These are phyloP conservation scores for Backusella mclennaniae DNA, from an alignment of 192 early-diverging fungal species.

Conservation along the genomic window DNA sequence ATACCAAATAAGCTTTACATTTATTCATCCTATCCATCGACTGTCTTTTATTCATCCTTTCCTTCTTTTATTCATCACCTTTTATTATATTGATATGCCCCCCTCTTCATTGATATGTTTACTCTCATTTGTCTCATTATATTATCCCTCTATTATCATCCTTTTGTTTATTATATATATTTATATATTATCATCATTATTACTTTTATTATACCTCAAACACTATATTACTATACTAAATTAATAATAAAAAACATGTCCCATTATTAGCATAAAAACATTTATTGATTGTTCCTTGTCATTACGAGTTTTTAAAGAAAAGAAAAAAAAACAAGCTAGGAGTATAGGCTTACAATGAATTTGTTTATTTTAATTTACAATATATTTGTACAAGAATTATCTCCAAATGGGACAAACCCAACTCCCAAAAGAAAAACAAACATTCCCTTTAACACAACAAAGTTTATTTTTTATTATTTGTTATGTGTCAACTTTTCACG, in stretches of 20 bases:
- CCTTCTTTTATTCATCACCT: background rate
- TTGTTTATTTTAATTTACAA: background rate
- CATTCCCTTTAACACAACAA: background rate
- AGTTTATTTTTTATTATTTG: background rate
- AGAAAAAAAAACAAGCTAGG: background rate
- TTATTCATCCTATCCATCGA: background rate
- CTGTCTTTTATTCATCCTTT: background rate
- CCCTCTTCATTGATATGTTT: background rate
- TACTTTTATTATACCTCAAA: background rate
- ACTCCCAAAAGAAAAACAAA: background rate
- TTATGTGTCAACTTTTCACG: background rate
- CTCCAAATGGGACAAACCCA: background rate
- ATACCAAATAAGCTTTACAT: slow-evolving; percentile 1
- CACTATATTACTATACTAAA: background rate
- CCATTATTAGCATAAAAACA: background rate
- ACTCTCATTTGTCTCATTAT: background rate
- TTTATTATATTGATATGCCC: background rate
- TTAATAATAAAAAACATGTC: background rate
- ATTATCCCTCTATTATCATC: background rate
- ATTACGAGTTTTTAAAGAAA: background rate
- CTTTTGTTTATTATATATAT: background rate
- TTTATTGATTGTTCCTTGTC: background rate
- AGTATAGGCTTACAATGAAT: background rate
- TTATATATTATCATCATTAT: background rate
- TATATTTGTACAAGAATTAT: background rate